Evolutionary conservation across 257 asterid species (phyloP).

Genomic region (Fraxinus excelsior): DNA sequence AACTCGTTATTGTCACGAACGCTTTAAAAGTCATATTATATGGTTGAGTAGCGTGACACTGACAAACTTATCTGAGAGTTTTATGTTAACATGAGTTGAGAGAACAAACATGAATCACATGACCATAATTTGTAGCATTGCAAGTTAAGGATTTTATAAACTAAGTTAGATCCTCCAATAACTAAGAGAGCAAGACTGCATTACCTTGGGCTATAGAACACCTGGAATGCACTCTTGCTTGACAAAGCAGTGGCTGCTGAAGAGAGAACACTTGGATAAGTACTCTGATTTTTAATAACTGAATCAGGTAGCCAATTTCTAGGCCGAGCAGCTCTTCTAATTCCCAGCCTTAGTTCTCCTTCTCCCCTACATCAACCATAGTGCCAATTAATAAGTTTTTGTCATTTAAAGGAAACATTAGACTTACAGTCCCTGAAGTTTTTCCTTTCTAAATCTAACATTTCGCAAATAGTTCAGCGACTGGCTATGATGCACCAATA

Average conservation of each 20-base stretch:
- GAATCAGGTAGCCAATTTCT: slow-evolving; percentile 89
- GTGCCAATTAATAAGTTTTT: background rate
- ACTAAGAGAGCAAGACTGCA: slow-evolving; percentile 10
- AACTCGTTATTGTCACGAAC: background rate
- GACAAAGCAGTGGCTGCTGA: slow-evolving; percentile 73
- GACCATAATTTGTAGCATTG: too few relatives aligned
- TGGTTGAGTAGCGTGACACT: background rate
- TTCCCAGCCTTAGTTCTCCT: slow-evolving; percentile 76
- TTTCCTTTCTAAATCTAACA: background rate
- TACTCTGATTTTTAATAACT: slow-evolving; percentile 66
- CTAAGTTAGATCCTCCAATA: slow-evolving; percentile 16
- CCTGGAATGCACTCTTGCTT: slow-evolving; percentile 51
- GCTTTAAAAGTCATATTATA: background rate
- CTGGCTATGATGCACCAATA: too few relatives aligned
- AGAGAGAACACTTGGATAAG: slow-evolving; percentile 71
- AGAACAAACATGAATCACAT: too few relatives aligned
- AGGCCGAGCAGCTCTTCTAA: slow-evolving; percentile 92
- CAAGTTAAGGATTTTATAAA: slow-evolving; percentile 8
- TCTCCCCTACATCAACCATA: slow-evolving; percentile 63
- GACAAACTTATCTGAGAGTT: too few relatives aligned
- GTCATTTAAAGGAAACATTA: background rate
- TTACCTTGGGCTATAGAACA: slow-evolving; percentile 91
- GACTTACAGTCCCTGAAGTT: background rate
- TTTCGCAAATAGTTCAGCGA: background rate
- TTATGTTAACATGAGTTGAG: too few relatives aligned